Conservation (phyloP, 768 basidiomycete genomes). For the Coprinopsis sp. region DNA sequence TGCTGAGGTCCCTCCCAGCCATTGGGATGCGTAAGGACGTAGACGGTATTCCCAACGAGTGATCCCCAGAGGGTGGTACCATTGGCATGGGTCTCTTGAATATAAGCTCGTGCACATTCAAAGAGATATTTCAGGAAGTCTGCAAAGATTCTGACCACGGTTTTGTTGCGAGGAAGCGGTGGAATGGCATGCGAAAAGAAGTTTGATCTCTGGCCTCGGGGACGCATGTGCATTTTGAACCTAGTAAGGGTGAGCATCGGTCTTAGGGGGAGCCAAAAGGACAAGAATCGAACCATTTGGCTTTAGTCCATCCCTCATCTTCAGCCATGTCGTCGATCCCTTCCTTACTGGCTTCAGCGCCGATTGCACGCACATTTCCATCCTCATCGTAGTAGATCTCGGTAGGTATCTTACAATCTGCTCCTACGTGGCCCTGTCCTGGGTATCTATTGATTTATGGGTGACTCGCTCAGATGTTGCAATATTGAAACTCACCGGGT, state of each 20-base stretch:
- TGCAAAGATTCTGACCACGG: constrained; percentile 29
- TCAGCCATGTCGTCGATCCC: constrained; percentile 8
- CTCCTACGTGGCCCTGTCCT: constrained; percentile 11
- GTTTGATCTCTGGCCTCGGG: constrained; percentile 10
- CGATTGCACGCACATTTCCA: constrained; percentile 8
- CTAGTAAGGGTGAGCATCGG: constrained; percentile 19
- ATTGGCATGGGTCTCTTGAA: constrained; percentile 33
- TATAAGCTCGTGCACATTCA: constrained; percentile 30
- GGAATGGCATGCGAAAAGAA: constrained; percentile 20
- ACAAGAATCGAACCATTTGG: constrained; percentile 32
- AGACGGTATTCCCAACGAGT: constrained; percentile 32
- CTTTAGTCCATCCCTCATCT: constrained; percentile 11
- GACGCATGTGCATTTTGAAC: constrained; percentile 33
- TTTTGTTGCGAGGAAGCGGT: constrained; percentile 38
- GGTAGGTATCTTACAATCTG: constrained; percentile 14
- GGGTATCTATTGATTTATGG: constrained; percentile 12
- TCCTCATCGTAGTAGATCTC: constrained; percentile 11
- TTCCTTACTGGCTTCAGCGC: constrained; percentile 14
- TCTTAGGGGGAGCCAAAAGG: constrained; percentile 29
- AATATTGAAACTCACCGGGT: constrained; percentile 15
- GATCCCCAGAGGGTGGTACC: constrained; percentile 22
- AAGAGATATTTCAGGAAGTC: constrained; percentile 41
- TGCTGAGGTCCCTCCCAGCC: constrained; percentile 54
- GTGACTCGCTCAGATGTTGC: not conserved
- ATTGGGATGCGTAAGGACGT: constrained; percentile 46